Conservation (phyloP, 768 basidiomycete species). For the Tephrocybe sp. region DNA sequence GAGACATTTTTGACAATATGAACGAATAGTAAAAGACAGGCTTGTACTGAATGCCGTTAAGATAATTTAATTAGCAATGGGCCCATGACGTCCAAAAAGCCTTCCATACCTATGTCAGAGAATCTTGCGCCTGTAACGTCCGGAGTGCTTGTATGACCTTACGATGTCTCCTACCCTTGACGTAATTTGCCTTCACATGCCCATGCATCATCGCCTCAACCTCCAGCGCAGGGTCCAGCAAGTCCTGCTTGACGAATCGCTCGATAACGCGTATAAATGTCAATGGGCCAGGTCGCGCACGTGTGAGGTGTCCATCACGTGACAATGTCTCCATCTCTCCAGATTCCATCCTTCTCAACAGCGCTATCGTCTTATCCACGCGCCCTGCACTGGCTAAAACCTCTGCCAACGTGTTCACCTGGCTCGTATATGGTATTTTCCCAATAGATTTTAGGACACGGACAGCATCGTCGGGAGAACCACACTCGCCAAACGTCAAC, state of each 20-base stretch:
- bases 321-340: conserved; percentile 3
- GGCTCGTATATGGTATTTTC: conserved; percentile 4
- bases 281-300: neutral
- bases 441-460: conserved; percentile 12
- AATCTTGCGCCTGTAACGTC: conserved; percentile 2
- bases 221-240: conserved; percentile 14
- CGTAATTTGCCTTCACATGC: conserved; percentile 1
- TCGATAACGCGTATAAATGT: conserved; percentile 14
- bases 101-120: neutral
- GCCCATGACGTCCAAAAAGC: too few species aligned
- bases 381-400: conserved; percentile 15
- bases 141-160: conserved; percentile 4
- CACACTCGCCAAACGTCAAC: conserved; percentile 13
- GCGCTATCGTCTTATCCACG: conserved; percentile 11
- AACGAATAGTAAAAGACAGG: too few species aligned
- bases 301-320: conserved; percentile 1
- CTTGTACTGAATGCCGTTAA: too few species aligned
- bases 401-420: conserved; percentile 12
- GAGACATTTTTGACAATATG: neutral
- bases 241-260: conserved; percentile 12
- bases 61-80: too few species aligned
- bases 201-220: conserved; percentile 15
- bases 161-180: conserved; percentile 1
- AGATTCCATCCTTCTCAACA: conserved; percentile 9
- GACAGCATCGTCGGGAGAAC: conserved; percentile 9